Evolutionary conservation across 2,329 filamentous ascomycete genomes (phyloP), one percentile per base, ranked within the genome.

Genomic region (Corynespora cassiicola): DNA sequence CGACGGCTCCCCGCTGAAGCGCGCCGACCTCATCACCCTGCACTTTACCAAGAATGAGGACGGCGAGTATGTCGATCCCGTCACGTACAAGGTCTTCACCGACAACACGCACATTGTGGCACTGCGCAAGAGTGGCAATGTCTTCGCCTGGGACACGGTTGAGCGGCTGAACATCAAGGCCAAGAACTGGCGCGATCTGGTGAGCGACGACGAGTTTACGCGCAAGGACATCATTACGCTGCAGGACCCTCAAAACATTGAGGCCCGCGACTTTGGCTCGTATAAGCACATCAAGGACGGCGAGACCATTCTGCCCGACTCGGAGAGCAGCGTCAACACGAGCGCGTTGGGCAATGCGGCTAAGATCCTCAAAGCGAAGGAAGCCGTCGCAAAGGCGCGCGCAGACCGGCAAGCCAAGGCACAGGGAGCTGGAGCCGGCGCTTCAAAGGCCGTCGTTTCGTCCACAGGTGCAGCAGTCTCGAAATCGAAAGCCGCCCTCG

Each of bases 81-180:
- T 99, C 30, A 96, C 91, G 0, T 97, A 88, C 77, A 99, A 99
- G 69, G 88, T 95, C 26, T 90, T 99, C 61, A 99, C 94, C 30
- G 90, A 99, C 67, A 97, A 97, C 69, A 97, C 94, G 4, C 94
- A 97, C 69, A 89, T 99, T 42, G 89, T 97, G 29, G 92, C 91
- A 11, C 78, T 99, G 48, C 80, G 84, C 40, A 87, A 78, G 38
- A 92, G 91, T 41, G 92, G 92, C 32, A 99, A 99, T 70, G 94
- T 96, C 4, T 99, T 97, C 65, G 85, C 91, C 1, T 96, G 87
- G 82, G 95, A 99, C 61, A 99, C 95, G 2, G 83, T 99, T 23
- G 89, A 97, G 70, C 81, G 88, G 56, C 82, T 99, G 74, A 99
- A 99, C 68, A 86, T 99, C 70, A 97, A 97, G 75, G 80, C 90